Evolutionary conservation across 495 filamentous ascomycete genomes (phyloP), one percentile per base, ranked within the genome.

Genomic region (Podospora conica): DNA sequence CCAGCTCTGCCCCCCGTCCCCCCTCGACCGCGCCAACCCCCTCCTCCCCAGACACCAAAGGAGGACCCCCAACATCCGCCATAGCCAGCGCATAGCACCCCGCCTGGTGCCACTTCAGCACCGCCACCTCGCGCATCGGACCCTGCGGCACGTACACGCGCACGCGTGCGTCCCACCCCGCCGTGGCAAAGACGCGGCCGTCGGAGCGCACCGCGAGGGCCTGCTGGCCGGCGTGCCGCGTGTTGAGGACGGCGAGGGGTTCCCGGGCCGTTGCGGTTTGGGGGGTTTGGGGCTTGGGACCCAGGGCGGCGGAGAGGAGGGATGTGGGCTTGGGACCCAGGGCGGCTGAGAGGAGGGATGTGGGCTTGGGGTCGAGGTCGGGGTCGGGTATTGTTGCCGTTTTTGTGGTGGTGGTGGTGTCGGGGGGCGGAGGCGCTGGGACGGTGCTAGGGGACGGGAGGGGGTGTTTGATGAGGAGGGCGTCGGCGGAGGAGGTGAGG

Each of bases 61-160:
- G 76, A 2, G 90, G 88, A 81, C 97, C 96, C 21, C 87, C 89
- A 58, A 89, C 84, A n/a, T 48, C 40, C 18, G 40, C 40, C 40
- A 48, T 18, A 15, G 40, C 40, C 40, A 48, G 9, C 18, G 90
- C 85, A 78, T 96, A 97, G 69, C 90, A 92, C 20, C 95, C 94
- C 40, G 90, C 90, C 66, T 88, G 86, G 75, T 97, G 94, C 95
- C 96, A 98, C 77, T 96, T 97, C 68, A 98, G 78, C 65, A 98
- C 95, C 5, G 95, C 95, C 3, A 98, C 71, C 77, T 98, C 94
- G 70, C 88, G 90, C 84, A 97, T 84, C 0, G 87, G 90, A 6
- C 40, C 40, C 72, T 89, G 91, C 12, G 84, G 74, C 1, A 89
- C 90, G 74, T 97, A 98, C 9, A 98, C 88, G 20, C 95, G 78